These are phyloP conservation scores for Aquanectria penicillioides DNA, from an alignment of 2,329 filamentous ascomycete genomes.

Conservation along the genomic window DNA sequence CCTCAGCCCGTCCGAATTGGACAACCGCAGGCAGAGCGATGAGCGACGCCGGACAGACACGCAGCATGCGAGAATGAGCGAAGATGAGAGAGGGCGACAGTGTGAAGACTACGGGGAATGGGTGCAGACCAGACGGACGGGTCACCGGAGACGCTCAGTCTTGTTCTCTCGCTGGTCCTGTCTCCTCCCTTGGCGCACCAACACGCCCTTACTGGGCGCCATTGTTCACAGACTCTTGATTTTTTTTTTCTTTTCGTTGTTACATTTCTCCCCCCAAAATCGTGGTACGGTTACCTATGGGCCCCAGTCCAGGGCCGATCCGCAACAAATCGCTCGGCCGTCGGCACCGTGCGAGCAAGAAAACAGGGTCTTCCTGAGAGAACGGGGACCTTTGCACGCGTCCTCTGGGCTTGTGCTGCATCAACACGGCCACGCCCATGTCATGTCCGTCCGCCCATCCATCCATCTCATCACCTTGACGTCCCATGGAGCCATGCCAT, in stretches of 20 bases:
- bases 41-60: too few relatives aligned
- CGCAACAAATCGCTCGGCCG: slow-evolving; percentile 21
- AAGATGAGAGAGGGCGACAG: not conserved
- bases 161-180: not conserved
- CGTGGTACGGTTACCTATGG: slow-evolving; percentile 1
- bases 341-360: slow-evolving; percentile 16
- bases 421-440: not conserved
- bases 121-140: too few relatives aligned
- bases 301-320: slow-evolving; percentile 13
- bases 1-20: slow-evolving; percentile 15
- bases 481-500: slow-evolving; percentile 12
- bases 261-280: not conserved
- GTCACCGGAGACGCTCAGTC: not conserved
- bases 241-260: slow-evolving; percentile 2
- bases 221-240: too few relatives aligned
- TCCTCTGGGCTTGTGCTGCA: not conserved
- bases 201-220: too few relatives aligned
- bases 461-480: not conserved
- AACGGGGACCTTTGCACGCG: not conserved
- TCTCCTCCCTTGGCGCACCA: slow-evolving; percentile 2
- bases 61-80: not conserved
- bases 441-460: not conserved
- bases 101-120: not conserved
- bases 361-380: not conserved
- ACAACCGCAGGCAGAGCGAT: not conserved